phyloP scores from a whole-genome alignment of 768 basidiomycete genomes.

The Tricholoma hemisulphureum region DNA sequence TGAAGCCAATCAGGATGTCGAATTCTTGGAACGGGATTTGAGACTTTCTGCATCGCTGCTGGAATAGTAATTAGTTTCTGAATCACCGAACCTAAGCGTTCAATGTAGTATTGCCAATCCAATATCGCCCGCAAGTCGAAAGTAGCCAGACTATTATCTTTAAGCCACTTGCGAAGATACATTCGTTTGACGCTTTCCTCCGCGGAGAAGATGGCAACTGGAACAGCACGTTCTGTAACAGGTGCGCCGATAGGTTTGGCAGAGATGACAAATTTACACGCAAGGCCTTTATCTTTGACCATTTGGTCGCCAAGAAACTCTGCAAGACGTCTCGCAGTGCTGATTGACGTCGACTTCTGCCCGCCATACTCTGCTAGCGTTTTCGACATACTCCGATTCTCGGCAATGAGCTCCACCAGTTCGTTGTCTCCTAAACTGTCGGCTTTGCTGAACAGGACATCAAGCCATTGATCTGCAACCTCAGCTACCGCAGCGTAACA shows the following conservation, averaged over 20 bases:
- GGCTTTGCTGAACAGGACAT: slow-evolving; percentile 86
- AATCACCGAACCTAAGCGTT: slow-evolving; percentile 94
- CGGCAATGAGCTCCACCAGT: slow-evolving; percentile 95
- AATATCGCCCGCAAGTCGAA: slow-evolving; percentile 94
- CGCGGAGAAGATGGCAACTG: slow-evolving; percentile 96
- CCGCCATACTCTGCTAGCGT: slow-evolving; percentile 94
- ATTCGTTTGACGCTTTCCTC: slow-evolving; percentile 87
- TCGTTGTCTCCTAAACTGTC: slow-evolving; percentile 88
- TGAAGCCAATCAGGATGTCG: slow-evolving; percentile 98
- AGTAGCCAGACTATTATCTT: slow-evolving; percentile 80
- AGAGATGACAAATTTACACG: slow-evolving; percentile 99
- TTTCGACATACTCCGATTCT: slow-evolving; percentile 97
- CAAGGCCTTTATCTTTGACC: slow-evolving; percentile 99
- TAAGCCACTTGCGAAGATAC: slow-evolving; percentile 95
- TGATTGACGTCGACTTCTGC: slow-evolving; percentile 98
- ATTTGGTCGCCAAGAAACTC: slow-evolving; percentile 98
- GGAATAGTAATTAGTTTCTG: slow-evolving; percentile 99
- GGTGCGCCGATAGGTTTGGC: slow-evolving; percentile 89
- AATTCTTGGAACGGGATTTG: slow-evolving; percentile 94
- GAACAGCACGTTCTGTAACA: slow-evolving; percentile 95
- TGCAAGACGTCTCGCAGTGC: slow-evolving; percentile 89
- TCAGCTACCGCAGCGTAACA: slow-evolving; percentile 94
- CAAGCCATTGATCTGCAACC: slow-evolving; percentile 96
- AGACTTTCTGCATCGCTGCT: slow-evolving; percentile 95
- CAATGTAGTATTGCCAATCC: slow-evolving; percentile 99